Evolutionary conservation across 2,329 filamentous ascomycete species (phyloP).

Genomic region (Neopestalotiopsis sp.): DNA sequence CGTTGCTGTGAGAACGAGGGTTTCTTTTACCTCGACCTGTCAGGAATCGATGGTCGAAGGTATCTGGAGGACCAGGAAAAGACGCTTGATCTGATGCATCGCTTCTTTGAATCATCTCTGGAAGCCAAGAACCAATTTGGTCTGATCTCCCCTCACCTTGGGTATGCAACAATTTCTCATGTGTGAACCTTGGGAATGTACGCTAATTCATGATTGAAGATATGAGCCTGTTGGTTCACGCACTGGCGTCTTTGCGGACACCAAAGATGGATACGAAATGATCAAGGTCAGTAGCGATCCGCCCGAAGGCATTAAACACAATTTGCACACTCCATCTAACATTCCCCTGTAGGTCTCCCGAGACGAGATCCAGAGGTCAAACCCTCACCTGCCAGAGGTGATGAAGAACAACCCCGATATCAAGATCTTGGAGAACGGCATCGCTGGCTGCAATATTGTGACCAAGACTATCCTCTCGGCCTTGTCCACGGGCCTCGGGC

Average conservation of each 20-base stretch:
- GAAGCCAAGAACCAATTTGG: slow-evolving; percentile 63
- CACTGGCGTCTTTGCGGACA: slow-evolving; percentile 50
- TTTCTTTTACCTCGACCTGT: slow-evolving; percentile 61
- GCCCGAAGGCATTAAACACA: no score
- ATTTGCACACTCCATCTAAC: not conserved
- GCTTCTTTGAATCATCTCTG: slow-evolving; percentile 57
- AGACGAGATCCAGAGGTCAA: slow-evolving; percentile 53
- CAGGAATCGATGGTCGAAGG: slow-evolving; percentile 56
- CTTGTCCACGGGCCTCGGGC: slow-evolving; percentile 52
- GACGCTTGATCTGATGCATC: slow-evolving; percentile 58
- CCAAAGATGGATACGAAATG: slow-evolving; percentile 59
- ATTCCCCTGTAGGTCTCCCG: slow-evolving; percentile 40
- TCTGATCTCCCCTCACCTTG: slow-evolving; percentile 57
- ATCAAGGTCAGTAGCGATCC: slow-evolving; percentile 43
- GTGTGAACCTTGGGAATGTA: not conserved
- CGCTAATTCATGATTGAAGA: slow-evolving; percentile 28
- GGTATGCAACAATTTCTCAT: slow-evolving; percentile 36
- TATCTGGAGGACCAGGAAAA: slow-evolving; percentile 58
- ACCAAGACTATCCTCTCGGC: slow-evolving; percentile 56
- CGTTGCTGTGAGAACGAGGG: slow-evolving; percentile 54
- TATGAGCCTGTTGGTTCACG: slow-evolving; percentile 56
- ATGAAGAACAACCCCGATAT: slow-evolving; percentile 55
- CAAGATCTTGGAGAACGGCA: slow-evolving; percentile 53
- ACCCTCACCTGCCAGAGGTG: slow-evolving; percentile 49
- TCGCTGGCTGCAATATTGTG: slow-evolving; percentile 54